phyloP scores from a whole-genome alignment of 177 flowering plant species.

The Vitis hybrid region DNA sequence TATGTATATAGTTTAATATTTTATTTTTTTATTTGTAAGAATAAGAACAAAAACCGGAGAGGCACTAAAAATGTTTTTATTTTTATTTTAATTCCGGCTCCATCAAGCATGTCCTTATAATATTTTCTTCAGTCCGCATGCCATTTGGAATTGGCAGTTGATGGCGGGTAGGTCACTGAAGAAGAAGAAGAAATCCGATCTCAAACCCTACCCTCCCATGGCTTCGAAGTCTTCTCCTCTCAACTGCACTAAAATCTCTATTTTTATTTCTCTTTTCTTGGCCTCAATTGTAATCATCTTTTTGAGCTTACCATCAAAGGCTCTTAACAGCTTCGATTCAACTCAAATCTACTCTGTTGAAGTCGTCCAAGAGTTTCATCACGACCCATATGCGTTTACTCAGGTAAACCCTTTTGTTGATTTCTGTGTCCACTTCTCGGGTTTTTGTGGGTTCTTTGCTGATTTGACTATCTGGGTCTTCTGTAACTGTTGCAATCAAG shows the following conservation, averaged over 20 bases:
- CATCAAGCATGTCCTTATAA: too few species aligned
- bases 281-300: slow-evolving; percentile 16
- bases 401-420: slow-evolving; percentile 44
- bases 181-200: slow-evolving; percentile 20
- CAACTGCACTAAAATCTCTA: slow-evolving; percentile 10
- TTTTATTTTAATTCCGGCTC: too few species aligned
- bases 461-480: neutral
- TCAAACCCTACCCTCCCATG: slow-evolving; percentile 25
- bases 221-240: slow-evolving; percentile 15
- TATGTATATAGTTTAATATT: too few species aligned
- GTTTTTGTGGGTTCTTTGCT: neutral
- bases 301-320: slow-evolving; percentile 25
- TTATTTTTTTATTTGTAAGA: too few species aligned
- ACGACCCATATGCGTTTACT: slow-evolving; percentile 78
- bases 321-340: neutral
- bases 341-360: slow-evolving; percentile 37
- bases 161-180: slow-evolving; percentile 20
- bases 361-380: slow-evolving; percentile 74
- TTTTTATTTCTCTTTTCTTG: slow-evolving; percentile 12
- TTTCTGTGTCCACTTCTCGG: neutral
- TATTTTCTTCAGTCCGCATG: too few species aligned
- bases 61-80: too few species aligned
- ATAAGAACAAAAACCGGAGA: too few species aligned
- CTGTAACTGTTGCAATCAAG: neutral
- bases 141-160: neutral